A percentile compares a stretch with the other conserved stretches of the same genome.
Conservation (phyloP, 345 rosid genomes). For the Hibiscus tridactylites region DNA sequence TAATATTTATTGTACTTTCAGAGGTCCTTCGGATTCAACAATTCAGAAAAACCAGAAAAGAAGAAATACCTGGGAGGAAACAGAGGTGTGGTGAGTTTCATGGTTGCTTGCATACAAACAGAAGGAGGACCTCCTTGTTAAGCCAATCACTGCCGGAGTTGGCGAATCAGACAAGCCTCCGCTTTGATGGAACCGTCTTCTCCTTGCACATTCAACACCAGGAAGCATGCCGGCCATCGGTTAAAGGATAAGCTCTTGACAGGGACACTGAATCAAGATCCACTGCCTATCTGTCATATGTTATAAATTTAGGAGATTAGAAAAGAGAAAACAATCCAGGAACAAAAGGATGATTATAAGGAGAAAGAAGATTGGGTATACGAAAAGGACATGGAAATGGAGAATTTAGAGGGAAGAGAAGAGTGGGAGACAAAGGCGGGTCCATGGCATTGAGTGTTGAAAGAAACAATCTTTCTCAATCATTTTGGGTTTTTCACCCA, state of each 20-base stretch:
- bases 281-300: background rate
- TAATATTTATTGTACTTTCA: too few species aligned
- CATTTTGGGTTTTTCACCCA: constrained; percentile 2
- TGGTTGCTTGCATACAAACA: constrained; percentile 51
- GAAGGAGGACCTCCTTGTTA: constrained; percentile 49
- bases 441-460: background rate
- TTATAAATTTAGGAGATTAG: background rate
- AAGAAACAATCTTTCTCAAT: background rate
- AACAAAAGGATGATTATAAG: background rate
- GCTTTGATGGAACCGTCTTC: constrained; percentile 66
- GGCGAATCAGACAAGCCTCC: constrained; percentile 37
- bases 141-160: constrained; percentile 18
- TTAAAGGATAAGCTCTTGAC: background rate
- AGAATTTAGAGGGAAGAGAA: background rate
- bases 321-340: background rate
- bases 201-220: constrained; percentile 78
- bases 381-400: background rate
- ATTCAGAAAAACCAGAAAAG: too few species aligned
- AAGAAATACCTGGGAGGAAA: constrained; percentile 26
- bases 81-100: constrained; percentile 24
- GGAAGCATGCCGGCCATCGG: constrained; percentile 83
- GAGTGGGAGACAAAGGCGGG: constrained; percentile 11
- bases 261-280: background rate
- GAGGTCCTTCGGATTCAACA: too few species aligned
- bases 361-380: background rate